A percentile compares a stretch with the other conserved stretches of the same genome.
Conservation (phyloP, 305 asterid genomes). For the Fraxinus albicans region DNA sequence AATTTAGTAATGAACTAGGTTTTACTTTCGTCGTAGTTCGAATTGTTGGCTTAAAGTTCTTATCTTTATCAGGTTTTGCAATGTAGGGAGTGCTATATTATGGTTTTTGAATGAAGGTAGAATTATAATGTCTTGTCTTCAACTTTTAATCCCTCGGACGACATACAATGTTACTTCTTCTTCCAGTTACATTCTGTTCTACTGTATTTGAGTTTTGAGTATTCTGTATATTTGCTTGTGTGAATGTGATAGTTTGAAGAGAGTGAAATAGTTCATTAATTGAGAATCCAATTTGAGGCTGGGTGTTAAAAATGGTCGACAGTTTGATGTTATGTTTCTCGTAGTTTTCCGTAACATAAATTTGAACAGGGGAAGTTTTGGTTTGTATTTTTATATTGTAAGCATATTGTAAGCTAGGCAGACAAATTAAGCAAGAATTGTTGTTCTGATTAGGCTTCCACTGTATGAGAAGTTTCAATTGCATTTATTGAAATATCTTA, state of each 20-base stretch:
- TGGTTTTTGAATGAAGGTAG: neutral
- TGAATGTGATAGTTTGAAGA: neutral
- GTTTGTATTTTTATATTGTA: neutral
- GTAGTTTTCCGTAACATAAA: neutral
- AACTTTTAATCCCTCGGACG: neutral
- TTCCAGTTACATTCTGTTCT: neutral
- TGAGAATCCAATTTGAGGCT: neutral
- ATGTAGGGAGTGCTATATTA: neutral
- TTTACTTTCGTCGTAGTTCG: neutral
- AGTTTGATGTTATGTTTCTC: neutral
- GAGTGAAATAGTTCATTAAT: neutral
- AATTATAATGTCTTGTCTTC: neutral
- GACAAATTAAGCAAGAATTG: neutral
- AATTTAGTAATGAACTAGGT: conserved; percentile 12
- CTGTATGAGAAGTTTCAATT: neutral
- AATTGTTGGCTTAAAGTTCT: conserved; percentile 13
- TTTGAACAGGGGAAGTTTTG: neutral
- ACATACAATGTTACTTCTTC: neutral
- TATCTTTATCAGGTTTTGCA: neutral
- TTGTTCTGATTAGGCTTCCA: neutral
- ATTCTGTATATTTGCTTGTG: neutral
- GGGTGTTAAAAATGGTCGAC: neutral
- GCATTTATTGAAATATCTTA: neutral
- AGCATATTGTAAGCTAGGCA: neutral
- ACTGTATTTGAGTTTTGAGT: neutral